A percentile compares a stretch with the other conserved stretches of the same genome.
Conservation (phyloP, 176 grass and related monocot genomes). For the Bolboschoenus planiculmis region DNA sequence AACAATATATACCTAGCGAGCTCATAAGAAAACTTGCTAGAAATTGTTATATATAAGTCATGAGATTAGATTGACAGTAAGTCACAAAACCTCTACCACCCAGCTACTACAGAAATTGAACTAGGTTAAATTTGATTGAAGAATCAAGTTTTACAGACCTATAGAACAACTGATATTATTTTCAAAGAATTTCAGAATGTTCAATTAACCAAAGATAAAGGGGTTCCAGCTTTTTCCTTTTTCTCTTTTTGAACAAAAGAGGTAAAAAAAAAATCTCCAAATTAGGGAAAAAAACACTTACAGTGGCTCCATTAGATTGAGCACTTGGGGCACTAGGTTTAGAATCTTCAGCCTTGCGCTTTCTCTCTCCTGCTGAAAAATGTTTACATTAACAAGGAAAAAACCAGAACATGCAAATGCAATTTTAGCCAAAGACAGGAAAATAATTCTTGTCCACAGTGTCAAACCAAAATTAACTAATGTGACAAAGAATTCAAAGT, state of each 20-base stretch:
- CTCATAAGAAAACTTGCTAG: not conserved
- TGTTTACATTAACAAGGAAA: not conserved
- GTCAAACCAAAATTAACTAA: not conserved
- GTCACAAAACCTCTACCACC: not conserved
- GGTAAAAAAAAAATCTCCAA: not conserved
- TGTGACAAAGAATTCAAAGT: not conserved
- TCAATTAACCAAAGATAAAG: not conserved
- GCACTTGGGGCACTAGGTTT: constrained; percentile 43
- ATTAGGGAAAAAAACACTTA: constrained; percentile 41
- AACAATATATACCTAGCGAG: not conserved
- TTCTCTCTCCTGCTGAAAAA: constrained; percentile 64
- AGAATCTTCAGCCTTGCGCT: constrained; percentile 54
- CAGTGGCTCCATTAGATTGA: constrained; percentile 65
- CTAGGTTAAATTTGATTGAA: not conserved
- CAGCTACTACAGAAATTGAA: not conserved
- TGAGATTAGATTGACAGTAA: not conserved
- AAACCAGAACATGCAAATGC: not conserved
- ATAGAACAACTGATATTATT: not conserved
- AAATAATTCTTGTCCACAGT: not conserved
- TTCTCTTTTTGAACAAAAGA: not conserved
- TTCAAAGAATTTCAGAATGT: not conserved
- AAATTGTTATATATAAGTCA: not conserved
- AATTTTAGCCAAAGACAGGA: not conserved
- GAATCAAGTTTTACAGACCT: not conserved
- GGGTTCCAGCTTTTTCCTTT: not conserved